Percentiles rank a stretch among this genome's conserved stretches.
phyloP scores from a whole-genome alignment of 139 green algal species.

The Picochlorum sp. region DNA sequence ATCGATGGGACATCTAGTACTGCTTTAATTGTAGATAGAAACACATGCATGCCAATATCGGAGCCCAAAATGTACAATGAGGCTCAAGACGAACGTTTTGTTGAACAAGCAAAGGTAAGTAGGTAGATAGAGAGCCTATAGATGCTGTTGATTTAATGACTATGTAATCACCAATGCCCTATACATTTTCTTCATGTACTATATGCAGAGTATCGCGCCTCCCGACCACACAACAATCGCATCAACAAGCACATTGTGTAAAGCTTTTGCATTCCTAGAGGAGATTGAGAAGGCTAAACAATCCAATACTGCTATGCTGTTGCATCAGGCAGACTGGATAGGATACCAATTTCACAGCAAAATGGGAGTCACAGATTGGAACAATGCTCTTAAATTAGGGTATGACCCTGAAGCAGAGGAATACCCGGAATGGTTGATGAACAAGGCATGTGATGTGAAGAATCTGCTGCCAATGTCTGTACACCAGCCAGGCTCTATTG shows the following conservation, averaged over 20 bases:
- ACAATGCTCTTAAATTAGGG: conserved; percentile 92
- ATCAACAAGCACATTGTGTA: conserved; percentile 76
- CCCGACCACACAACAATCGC: conserved; percentile 59
- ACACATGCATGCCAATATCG: conserved; percentile 32
- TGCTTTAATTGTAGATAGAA: conserved; percentile 63
- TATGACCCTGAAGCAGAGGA: conserved; percentile 26
- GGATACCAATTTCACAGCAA: conserved; percentile 53
- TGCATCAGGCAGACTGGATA: conserved; percentile 75
- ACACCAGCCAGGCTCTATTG: conserved; percentile 44
- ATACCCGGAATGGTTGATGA: conserved; percentile 70
- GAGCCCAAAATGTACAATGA: conserved; percentile 72
- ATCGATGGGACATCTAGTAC: conserved; percentile 86
- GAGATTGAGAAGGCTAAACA: conserved; percentile 15
- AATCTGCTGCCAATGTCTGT: conserved; percentile 55
- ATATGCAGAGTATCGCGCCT: conserved; percentile 61
- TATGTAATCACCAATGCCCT: too few species aligned
- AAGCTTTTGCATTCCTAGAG: conserved; percentile 66
- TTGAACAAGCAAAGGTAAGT: too few species aligned
- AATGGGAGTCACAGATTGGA: conserved; percentile 64
- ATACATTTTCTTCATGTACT: too few species aligned
- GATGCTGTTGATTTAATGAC: too few species aligned
- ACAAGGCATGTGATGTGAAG: conserved; percentile 17
- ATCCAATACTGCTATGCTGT: conserved; percentile 26
- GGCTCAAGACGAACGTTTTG: conserved; percentile 24
- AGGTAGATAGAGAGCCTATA: too few species aligned